Base-by-base conservation (phyloP, 2,329 filamentous ascomycete species). In the Cordyceps cateniannulata region DNA sequence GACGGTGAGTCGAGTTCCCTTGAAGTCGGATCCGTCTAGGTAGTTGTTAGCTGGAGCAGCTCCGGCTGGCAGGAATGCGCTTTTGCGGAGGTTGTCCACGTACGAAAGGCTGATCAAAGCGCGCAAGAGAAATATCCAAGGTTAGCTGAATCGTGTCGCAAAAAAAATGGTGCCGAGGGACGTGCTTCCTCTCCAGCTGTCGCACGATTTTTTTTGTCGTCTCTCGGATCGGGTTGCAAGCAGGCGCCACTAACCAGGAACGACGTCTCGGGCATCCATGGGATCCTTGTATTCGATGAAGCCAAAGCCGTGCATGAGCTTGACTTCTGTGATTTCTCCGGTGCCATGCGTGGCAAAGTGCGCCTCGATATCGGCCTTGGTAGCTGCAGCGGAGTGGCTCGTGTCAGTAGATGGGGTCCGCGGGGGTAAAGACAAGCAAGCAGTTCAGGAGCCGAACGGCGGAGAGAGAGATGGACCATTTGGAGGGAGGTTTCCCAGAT, bases 221-320 rank as follows among this genome's bases (percentile, higher is more conserved):
- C 47, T 49, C 35, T 55, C 22, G 14, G n/a, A n/a, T 27, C 10
- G 29, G 48, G 50, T 45, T 45, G 38, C 32, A 40, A 35, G 25
- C 16, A 47, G 51, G 45, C 38, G 50, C 24, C 45, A 73, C 88
- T 80, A 85, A 97, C 95, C 93, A 77, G 95, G 95, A 71, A 99
- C 95, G 66, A 99, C 93, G 79, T 99, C 95, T 73, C 93, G 90
- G 68, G 95, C 95, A 79, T 99, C 95, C 89, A 97, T 91, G 62
- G 92, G 87, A 79, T 98, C 95, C 77, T 97, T 96, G 78, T 98
- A 99, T 77, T 99, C 95, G 74, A 99, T 96, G 81, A 99, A 99
- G 75, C 95, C 95, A 74, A 99, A 99, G 72, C 95, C 95, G 75
- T 96, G 98, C 95, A 99, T 99, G 66, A 99, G 86, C 82, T 99